These are phyloP conservation scores for Ganoderma leucocontextum DNA, from an alignment of 1,284 basidiomycete genomes.

Conservation along the genomic window DNA sequence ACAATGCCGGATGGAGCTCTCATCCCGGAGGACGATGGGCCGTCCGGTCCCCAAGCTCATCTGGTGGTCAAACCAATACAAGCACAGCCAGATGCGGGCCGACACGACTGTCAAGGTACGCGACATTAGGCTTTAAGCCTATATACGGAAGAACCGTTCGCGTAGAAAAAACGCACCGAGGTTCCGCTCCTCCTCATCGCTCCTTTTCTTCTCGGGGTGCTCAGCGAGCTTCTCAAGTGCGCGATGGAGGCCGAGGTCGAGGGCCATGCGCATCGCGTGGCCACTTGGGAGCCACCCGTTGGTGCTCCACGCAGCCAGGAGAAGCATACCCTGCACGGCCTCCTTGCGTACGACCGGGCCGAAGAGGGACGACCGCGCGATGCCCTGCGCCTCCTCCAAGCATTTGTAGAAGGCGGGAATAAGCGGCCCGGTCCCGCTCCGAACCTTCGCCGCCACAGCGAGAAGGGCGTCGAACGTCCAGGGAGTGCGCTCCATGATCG, in stretches of 20 bases:
- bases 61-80: conserved; percentile 94
- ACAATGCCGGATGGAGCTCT: conserved; percentile 86
- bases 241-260: conserved; percentile 91
- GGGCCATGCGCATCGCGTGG: conserved; percentile 93
- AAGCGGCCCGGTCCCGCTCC: conserved; percentile 87
- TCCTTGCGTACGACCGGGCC: conserved; percentile 93
- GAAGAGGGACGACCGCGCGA: conserved; percentile 91
- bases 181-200: conserved; percentile 87
- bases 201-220: conserved; percentile 63
- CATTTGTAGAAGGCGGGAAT: conserved; percentile 89
- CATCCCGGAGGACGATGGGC: conserved; percentile 89
- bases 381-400: conserved; percentile 93
- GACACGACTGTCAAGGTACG: conserved; percentile 71
- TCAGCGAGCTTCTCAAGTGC: conserved; percentile 92
- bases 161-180: conserved; percentile 59
- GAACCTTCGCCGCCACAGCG: conserved; percentile 90
- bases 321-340: conserved; percentile 90
- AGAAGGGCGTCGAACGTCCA: conserved; percentile 94
- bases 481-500: conserved; percentile 87
- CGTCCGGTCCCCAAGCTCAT: conserved; percentile 92
- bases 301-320: conserved; percentile 92
- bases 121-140: background rate
- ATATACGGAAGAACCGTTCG: too few species aligned
- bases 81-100: conserved; percentile 92
- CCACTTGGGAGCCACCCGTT: conserved; percentile 94